phyloP scores from a whole-genome alignment of 2,329 filamentous ascomycete genomes.

The Trichoderma atrobrunneum region DNA sequence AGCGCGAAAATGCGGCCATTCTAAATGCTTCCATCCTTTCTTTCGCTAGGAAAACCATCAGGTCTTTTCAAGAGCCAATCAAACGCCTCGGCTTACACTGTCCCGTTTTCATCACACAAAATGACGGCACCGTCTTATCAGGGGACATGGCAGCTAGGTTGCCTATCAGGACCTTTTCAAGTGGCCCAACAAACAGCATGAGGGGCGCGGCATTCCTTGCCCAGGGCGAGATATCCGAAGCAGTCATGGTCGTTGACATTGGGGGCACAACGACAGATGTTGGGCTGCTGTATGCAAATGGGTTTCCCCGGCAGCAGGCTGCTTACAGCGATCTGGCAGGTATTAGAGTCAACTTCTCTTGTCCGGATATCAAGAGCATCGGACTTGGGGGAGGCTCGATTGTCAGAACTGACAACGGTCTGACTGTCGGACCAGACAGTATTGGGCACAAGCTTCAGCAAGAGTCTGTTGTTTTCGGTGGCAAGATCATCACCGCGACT shows the following conservation, averaged over 20 bases:
- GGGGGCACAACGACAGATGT: constrained; percentile 66
- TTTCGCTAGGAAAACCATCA: constrained; percentile 57
- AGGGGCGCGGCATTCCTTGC: constrained; percentile 60
- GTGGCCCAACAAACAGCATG: constrained; percentile 63
- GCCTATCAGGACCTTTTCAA: constrained; percentile 61
- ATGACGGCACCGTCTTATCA: constrained; percentile 60
- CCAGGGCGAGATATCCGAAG: constrained; percentile 35
- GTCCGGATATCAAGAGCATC: constrained; percentile 57
- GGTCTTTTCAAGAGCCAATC: constrained; percentile 53
- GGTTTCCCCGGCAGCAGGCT: constrained; percentile 61
- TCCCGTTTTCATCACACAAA: constrained; percentile 60
- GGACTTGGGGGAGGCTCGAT: constrained; percentile 59
- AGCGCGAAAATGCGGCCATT: constrained; percentile 63
- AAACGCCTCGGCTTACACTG: constrained; percentile 48
- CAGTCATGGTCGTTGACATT: constrained; percentile 62
- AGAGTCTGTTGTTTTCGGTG: constrained; percentile 56
- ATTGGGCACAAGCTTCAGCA: constrained; percentile 56
- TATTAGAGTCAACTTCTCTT: constrained; percentile 60
- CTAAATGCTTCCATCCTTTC: constrained; percentile 60
- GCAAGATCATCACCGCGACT: constrained; percentile 55
- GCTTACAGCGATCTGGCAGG: constrained; percentile 62
- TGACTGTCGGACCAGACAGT: constrained; percentile 59
- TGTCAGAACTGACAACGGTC: constrained; percentile 39
- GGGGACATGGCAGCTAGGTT: constrained; percentile 51
- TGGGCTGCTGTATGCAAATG: constrained; percentile 57